A percentile compares a stretch with the other conserved stretches of the same genome.
Evolutionary conservation across 2,329 filamentous ascomycete genomes (phyloP).

Genomic region (Allantophomopsis cytisporea): DNA sequence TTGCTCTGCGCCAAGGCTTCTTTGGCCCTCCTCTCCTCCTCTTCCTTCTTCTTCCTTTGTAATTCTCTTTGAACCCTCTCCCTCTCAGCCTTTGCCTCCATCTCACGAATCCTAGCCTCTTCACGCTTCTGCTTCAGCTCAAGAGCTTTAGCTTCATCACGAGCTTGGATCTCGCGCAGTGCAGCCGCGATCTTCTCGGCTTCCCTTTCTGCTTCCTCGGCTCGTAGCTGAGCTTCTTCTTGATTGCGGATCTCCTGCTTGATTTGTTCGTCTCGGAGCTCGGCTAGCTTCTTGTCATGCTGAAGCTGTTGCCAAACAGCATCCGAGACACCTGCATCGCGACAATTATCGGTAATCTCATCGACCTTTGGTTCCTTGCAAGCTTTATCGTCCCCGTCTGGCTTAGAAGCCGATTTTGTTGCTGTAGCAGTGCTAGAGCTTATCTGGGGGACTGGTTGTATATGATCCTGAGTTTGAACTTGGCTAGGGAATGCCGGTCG

Average conservation of each 20-base stretch:
- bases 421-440: conserved; percentile 4
- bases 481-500: not conserved
- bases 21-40: conserved; percentile 23
- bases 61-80: conserved; percentile 17
- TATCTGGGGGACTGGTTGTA: conserved; percentile 1
- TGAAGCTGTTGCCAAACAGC: conserved; percentile 47
- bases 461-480: conserved; percentile 2
- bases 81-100: conserved; percentile 15
- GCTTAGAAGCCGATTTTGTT: not conserved
- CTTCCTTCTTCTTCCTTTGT: conserved; percentile 22
- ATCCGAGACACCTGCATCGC: conserved; percentile 46
- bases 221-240: conserved; percentile 1
- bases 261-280: conserved; percentile 6
- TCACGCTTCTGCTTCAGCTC: conserved; percentile 11
- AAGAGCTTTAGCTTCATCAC: conserved; percentile 4
- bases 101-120: conserved; percentile 13
- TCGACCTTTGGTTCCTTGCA: not conserved
- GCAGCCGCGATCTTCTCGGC: conserved; percentile 14
- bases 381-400: conserved; percentile 2
- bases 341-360: conserved; percentile 7
- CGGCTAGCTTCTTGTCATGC: conserved; percentile 24
- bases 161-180: conserved; percentile 16
- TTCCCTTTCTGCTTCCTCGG: conserved; percentile 6
- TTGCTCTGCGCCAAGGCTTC: conserved; percentile 28
- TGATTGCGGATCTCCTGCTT: conserved; percentile 12